Conservation (phyloP, 768 basidiomycete species). For the Dentipellis sp. region DNA sequence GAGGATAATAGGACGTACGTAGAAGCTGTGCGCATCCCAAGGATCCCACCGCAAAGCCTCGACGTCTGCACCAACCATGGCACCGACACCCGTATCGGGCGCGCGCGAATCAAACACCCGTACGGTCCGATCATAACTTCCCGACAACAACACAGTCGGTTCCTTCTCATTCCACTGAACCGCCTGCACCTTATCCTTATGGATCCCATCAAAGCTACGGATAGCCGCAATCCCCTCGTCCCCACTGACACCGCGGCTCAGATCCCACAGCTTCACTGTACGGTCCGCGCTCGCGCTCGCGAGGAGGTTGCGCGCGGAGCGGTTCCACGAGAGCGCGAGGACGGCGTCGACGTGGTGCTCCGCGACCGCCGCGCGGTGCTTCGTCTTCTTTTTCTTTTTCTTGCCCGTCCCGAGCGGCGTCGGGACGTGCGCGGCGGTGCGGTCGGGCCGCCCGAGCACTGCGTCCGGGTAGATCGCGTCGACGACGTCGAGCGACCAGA, state of each 20-base stretch:
- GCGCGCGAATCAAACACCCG: slow-evolving; percentile 87
- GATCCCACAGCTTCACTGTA: slow-evolving; percentile 97
- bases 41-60: slow-evolving; percentile 95
- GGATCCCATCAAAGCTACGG: slow-evolving; percentile 70
- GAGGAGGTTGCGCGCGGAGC: slow-evolving; percentile 77
- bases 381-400: slow-evolving; percentile 88
- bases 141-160: slow-evolving; percentile 84
- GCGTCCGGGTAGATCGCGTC: slow-evolving; percentile 92
- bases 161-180: slow-evolving; percentile 92
- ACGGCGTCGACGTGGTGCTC: slow-evolving; percentile 91
- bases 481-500: slow-evolving; percentile 92
- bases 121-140: slow-evolving; percentile 93
- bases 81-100: slow-evolving; percentile 75
- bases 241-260: slow-evolving; percentile 36
- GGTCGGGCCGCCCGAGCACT: slow-evolving; percentile 84
- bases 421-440: slow-evolving; percentile 71
- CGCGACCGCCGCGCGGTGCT: slow-evolving; percentile 48
- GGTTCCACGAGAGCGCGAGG: slow-evolving; percentile 91
- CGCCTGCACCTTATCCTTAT: slow-evolving; percentile 92
- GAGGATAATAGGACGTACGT: slow-evolving; percentile 39
- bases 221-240: slow-evolving; percentile 52
- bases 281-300: slow-evolving; percentile 90
- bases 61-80: slow-evolving; percentile 82
- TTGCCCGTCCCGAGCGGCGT: slow-evolving; percentile 85
- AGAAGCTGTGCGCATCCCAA: slow-evolving; percentile 83